Conservation (phyloP, 768 basidiomycete species). For the Tricholoma saponaceum region DNA sequence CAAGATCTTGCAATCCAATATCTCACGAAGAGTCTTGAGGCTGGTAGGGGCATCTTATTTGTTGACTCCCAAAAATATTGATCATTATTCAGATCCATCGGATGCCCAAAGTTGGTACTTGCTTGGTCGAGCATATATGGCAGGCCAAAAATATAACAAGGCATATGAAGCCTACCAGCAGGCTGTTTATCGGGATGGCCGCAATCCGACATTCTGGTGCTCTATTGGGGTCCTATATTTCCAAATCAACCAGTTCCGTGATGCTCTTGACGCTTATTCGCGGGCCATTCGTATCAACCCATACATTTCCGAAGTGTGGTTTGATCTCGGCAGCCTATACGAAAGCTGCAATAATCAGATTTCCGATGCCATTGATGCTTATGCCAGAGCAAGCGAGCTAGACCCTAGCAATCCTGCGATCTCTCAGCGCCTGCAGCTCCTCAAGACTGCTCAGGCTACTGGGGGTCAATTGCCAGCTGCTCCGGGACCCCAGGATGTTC, state of each 20-base stretch:
- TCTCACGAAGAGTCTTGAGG: conserved; percentile 92
- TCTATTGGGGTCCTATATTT: conserved; percentile 99
- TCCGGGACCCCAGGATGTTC: conserved; percentile 92
- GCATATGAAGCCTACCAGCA: conserved; percentile 99
- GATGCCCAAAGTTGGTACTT: conserved; percentile 99
- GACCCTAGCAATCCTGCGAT: conserved; percentile 85
- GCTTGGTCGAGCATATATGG: conserved; percentile 97
- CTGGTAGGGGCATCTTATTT: conserved; percentile 52
- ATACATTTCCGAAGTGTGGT: conserved; percentile 95
- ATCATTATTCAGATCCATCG: conserved; percentile 62
- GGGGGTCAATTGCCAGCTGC: conserved; percentile 79
- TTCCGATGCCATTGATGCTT: conserved; percentile 97
- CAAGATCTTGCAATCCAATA: conserved; percentile 93
- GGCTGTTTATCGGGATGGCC: conserved; percentile 97
- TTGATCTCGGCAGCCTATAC: conserved; percentile 94
- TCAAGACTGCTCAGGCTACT: conserved; percentile 76
- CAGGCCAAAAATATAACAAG: conserved; percentile 97
- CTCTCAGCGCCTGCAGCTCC: conserved; percentile 70
- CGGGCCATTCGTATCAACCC: conserved; percentile 98
- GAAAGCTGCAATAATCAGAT: conserved; percentile 99
- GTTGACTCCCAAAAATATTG: background rate
- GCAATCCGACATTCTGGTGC: conserved; percentile 99
- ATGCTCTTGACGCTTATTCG: conserved; percentile 98
- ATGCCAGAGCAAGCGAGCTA: conserved; percentile 90
- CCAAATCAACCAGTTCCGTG: conserved; percentile 99